Evolutionary conservation across 805 yeast species (phyloP).

Genomic region (Nakazawaea holstii): DNA sequence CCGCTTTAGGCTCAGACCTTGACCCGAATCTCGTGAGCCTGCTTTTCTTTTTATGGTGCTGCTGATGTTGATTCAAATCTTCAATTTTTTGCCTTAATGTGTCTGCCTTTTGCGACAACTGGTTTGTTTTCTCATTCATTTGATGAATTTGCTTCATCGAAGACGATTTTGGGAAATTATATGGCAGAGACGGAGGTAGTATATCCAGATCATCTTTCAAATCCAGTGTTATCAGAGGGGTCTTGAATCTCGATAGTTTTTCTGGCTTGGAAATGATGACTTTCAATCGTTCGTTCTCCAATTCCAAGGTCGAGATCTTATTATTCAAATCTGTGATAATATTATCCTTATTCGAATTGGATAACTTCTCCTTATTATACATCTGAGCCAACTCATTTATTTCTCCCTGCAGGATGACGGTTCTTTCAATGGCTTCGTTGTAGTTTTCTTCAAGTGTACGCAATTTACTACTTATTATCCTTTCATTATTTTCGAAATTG

Average conservation of each 20-base stretch:
- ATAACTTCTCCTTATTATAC: slow-evolving; percentile 1
- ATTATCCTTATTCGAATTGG: not conserved
- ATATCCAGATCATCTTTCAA: not conserved
- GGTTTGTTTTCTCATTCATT: slow-evolving; percentile 2
- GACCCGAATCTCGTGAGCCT: not conserved
- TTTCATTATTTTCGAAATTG: slow-evolving; percentile 31
- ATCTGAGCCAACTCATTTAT: slow-evolving; percentile 10
- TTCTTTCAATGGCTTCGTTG: slow-evolving; percentile 35
- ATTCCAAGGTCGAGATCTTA: not conserved
- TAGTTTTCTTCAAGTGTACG: slow-evolving; percentile 31
- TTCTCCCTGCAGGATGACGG: slow-evolving; percentile 38
- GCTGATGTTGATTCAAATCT: not conserved
- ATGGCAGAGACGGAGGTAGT: not conserved
- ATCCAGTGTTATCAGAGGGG: slow-evolving; percentile 1
- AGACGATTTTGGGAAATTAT: not conserved
- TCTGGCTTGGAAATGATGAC: slow-evolving; percentile 6
- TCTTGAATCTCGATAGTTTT: slow-evolving; percentile 7
- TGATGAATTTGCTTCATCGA: slow-evolving; percentile 2
- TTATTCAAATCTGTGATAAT: not conserved
- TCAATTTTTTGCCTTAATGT: not conserved
- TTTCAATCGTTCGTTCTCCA: slow-evolving; percentile 5
- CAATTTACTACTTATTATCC: slow-evolving; percentile 29
- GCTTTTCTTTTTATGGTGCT: not conserved
- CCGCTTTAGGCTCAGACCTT: not conserved
- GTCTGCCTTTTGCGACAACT: not conserved